A percentile compares a stretch with the other conserved stretches of the same genome.
These are phyloP conservation scores for Lactuca sativa DNA, from an alignment of 129 eudicot species.

Conservation along the genomic window DNA sequence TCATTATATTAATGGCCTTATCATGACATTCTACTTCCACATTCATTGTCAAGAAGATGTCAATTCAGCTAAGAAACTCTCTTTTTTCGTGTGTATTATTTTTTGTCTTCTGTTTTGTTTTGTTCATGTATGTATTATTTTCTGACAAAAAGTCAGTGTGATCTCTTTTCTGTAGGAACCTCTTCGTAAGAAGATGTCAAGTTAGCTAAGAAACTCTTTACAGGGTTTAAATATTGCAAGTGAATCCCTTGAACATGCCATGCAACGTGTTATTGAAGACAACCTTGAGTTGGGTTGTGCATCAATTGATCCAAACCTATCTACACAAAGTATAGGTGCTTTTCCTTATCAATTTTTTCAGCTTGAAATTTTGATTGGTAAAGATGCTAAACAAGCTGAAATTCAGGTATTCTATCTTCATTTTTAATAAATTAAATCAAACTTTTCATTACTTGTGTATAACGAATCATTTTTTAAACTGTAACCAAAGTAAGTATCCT, in stretches of 20 bases:
- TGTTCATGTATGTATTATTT: not conserved
- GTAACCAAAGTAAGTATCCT: no score
- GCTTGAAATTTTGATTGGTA: constrained; percentile 46
- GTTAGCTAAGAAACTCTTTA: constrained; percentile 44
- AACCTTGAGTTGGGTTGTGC: constrained; percentile 70
- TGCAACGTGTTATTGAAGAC: constrained; percentile 37
- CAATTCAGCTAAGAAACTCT: no score
- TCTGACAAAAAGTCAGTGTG: not conserved
- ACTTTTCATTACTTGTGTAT: not conserved
- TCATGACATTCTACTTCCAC: no score
- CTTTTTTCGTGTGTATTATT: no score
- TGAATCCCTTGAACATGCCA: constrained; percentile 36
- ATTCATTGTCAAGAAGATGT: no score
- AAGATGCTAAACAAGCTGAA: constrained; percentile 46
- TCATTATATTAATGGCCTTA: not conserved
- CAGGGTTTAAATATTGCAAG: constrained; percentile 34
- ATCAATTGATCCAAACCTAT: constrained; percentile 43
- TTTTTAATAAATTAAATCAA: not conserved
- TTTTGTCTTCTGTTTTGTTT: not conserved
- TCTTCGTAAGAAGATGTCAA: constrained; percentile 42
- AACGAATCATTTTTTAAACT: no score
- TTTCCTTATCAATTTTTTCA: constrained; percentile 26
- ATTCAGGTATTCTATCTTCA: constrained; percentile 47
- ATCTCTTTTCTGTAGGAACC: constrained; percentile 46
- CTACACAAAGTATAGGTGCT: constrained; percentile 43